These are phyloP conservation scores for Erythrophleum ivorense DNA, from an alignment of 331 rosid genomes.

Conservation along the genomic window DNA sequence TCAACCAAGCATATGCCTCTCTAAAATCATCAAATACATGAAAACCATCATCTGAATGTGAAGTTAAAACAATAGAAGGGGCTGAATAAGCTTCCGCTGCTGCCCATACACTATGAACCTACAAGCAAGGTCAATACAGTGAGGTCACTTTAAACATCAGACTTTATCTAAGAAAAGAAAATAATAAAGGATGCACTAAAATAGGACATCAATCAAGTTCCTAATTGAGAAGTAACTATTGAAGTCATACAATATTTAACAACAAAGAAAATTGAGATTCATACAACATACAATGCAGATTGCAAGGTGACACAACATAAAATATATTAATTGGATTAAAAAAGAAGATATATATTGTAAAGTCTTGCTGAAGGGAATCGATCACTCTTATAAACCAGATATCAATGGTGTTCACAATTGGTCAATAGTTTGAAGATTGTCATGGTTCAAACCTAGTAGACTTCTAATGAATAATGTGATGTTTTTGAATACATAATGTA, in stretches of 20 bases:
- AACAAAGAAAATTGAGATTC: not conserved
- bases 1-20: conserved; percentile 99
- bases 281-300: conserved; percentile 24
- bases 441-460: conserved; percentile 24
- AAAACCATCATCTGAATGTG: conserved; percentile 81
- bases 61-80: conserved; percentile 96
- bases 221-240: conserved; percentile 23
- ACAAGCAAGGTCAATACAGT: conserved; percentile 41
- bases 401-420: not conserved
- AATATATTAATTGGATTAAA: conserved; percentile 13
- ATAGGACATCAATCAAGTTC: conserved; percentile 11
- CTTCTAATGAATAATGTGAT: conserved; percentile 14
- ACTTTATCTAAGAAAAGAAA: not conserved
- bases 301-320: not conserved
- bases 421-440: conserved; percentile 23
- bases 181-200: not conserved
- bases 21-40: conserved; percentile 99
- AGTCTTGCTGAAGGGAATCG: conserved; percentile 6
- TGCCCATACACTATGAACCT: conserved; percentile 99
- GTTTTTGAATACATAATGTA: conserved; percentile 36
- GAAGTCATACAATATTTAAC: conserved; percentile 14
- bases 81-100: conserved; percentile 99
- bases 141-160: conserved; percentile 3
- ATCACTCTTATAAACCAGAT: conserved; percentile 2
- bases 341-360: not conserved